phyloP scores from a whole-genome alignment of 371 early-diverging fungal genomes.

The Globomyces sp. region DNA sequence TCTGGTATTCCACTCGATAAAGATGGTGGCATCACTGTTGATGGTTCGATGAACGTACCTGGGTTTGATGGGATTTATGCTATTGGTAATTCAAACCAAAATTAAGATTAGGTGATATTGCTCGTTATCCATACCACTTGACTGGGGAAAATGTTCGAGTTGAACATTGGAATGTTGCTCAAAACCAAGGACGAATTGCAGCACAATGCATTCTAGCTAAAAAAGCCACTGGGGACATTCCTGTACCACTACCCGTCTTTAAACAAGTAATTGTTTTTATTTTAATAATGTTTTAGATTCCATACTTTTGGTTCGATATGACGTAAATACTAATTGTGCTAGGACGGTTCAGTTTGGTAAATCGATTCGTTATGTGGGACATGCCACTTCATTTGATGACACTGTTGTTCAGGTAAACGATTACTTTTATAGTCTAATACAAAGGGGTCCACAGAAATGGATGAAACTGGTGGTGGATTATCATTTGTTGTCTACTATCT shows the following conservation, averaged over 20 bases:
- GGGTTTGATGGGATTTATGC: constrained; percentile 48
- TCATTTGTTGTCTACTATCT: constrained; percentile 52
- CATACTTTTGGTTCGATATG: constrained; percentile 49
- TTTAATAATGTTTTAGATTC: constrained; percentile 23
- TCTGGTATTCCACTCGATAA: constrained; percentile 39
- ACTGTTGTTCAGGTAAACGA: constrained; percentile 39
- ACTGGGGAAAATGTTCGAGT: constrained; percentile 50
- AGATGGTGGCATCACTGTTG: constrained; percentile 50
- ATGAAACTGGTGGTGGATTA: constrained; percentile 26
- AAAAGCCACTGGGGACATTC: not conserved
- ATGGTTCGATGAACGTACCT: constrained; percentile 40
- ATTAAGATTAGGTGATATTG: constrained; percentile 50
- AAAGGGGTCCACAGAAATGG: constrained; percentile 25
- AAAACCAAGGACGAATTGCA: constrained; percentile 53
- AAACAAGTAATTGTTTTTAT: constrained; percentile 30
- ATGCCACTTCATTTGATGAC: constrained; percentile 50
- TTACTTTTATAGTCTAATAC: not conserved
- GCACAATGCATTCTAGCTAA: constrained; percentile 32
- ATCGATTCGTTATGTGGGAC: constrained; percentile 53
- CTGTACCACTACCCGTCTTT: constrained; percentile 10
- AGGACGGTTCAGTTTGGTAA: constrained; percentile 56
- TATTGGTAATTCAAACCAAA: constrained; percentile 32
- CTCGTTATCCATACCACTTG: constrained; percentile 49
- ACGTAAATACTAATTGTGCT: constrained; percentile 35
- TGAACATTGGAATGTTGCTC: constrained; percentile 60